Evolutionary conservation across 352 stramenopile genomes (phyloP).

Genomic region (Globisporangium splendens): DNA sequence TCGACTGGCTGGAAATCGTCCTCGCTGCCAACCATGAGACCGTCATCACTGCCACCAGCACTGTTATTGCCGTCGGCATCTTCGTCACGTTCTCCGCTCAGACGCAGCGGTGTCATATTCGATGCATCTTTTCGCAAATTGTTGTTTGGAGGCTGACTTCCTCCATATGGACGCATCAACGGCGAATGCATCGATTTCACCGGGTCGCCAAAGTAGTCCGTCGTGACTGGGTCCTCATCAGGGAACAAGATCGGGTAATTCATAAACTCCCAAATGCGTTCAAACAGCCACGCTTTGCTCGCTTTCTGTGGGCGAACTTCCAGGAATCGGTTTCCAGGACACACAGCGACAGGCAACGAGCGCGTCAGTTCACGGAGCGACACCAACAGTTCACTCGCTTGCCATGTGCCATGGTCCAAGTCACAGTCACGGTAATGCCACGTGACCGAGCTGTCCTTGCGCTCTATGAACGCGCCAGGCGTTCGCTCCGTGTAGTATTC

Average conservation of each 20-base stretch:
- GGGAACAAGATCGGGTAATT: constrained; percentile 67
- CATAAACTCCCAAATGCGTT: constrained; percentile 85
- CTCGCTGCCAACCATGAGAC: neutral
- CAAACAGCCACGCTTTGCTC: constrained; percentile 77
- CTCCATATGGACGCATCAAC: constrained; percentile 36
- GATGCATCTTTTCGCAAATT: constrained; percentile 2
- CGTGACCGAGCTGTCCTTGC: constrained; percentile 80
- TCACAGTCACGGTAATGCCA: constrained; percentile 91
- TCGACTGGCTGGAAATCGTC: constrained; percentile 40
- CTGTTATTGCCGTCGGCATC: neutral
- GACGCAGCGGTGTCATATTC: constrained; percentile 9
- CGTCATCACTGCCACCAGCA: neutral
- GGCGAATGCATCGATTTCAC: constrained; percentile 43
- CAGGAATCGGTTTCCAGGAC: constrained; percentile 67
- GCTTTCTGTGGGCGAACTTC: constrained; percentile 79
- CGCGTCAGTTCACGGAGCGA: constrained; percentile 73
- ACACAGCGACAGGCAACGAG: constrained; percentile 69
- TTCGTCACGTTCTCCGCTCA: constrained; percentile 7
- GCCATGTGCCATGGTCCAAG: constrained; percentile 83
- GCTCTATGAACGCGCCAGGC: constrained; percentile 78
- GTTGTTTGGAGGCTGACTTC: neutral
- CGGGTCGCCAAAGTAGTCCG: constrained; percentile 67
- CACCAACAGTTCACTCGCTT: constrained; percentile 87
- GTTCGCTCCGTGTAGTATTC: constrained; percentile 86
- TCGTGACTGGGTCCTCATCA: constrained; percentile 57